Conservation (phyloP, 768 basidiomycete species). For the Pisolithus albus region DNA sequence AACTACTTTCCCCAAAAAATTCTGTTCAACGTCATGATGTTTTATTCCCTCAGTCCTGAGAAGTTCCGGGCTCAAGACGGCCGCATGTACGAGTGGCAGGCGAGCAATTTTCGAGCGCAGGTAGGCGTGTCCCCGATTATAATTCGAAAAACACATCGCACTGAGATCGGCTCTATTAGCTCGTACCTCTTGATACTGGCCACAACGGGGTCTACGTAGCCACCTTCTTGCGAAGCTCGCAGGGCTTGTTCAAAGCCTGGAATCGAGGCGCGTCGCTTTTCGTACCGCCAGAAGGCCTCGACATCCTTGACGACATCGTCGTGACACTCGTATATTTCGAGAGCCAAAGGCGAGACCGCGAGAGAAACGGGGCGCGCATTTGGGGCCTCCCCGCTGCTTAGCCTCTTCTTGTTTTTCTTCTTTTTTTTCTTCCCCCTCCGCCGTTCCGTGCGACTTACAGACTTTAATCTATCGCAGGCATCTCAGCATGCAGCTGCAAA, state of each 20-base stretch:
- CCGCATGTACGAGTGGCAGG: slow-evolving; percentile 23
- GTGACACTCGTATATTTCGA: too few relatives aligned
- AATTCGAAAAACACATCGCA: not conserved
- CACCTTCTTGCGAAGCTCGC: slow-evolving; percentile 18
- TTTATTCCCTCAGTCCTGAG: not conserved
- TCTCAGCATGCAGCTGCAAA: not conserved
- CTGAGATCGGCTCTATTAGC: slow-evolving; percentile 6
- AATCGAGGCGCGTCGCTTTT: too few relatives aligned
- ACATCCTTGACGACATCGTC: too few relatives aligned
- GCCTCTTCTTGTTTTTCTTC: too few relatives aligned
- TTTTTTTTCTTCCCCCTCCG: too few relatives aligned
- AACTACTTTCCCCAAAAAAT: too few relatives aligned
- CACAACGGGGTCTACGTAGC: slow-evolving; percentile 15
- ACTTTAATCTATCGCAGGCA: not conserved
- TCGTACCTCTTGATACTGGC: slow-evolving; percentile 15
- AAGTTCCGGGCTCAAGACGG: slow-evolving; percentile 19
- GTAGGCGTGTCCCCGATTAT: slow-evolving; percentile 4
- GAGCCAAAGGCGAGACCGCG: too few relatives aligned
- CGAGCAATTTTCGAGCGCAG: slow-evolving; percentile 18
- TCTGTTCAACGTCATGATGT: not conserved
- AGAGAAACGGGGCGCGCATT: not conserved
- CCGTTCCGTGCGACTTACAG: too few relatives aligned
- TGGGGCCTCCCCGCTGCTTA: slow-evolving; percentile 6
- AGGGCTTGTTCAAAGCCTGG: not conserved
- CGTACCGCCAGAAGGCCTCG: too few relatives aligned